A percentile compares a stretch with the other conserved stretches of the same genome.
phyloP scores from a whole-genome alignment of 192 early-diverging fungal genomes.

The Coemansia sp. region DNA sequence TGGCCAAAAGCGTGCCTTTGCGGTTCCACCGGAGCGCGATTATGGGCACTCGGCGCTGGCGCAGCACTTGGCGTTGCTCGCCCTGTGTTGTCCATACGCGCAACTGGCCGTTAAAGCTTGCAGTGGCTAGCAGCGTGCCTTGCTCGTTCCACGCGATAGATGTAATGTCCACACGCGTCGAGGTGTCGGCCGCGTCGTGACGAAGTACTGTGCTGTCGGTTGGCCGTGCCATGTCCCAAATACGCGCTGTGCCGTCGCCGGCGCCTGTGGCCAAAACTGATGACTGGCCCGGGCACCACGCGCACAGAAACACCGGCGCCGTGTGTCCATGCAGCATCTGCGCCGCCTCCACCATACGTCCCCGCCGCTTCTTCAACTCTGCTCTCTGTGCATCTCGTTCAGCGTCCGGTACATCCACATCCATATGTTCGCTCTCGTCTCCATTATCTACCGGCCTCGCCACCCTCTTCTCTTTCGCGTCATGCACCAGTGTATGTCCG shows the following conservation, averaged over 20 bases:
- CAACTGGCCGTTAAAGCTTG: conserved; percentile 80
- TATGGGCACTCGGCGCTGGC: conserved; percentile 76
- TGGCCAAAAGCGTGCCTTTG: conserved; percentile 70
- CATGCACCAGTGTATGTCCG: conserved; percentile 45
- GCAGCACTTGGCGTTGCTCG: conserved; percentile 60
- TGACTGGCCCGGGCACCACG: conserved; percentile 74
- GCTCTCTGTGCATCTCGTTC: conserved; percentile 16
- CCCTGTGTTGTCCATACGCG: conserved; percentile 76
- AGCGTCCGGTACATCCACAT: conserved; percentile 45
- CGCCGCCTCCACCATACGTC: conserved; percentile 38
- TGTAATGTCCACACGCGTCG: conserved; percentile 72
- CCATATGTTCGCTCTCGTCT: conserved; percentile 22
- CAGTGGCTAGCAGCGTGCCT: conserved; percentile 80
- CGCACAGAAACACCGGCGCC: conserved; percentile 70
- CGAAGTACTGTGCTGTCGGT: conserved; percentile 57
- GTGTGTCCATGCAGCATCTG: conserved; percentile 66
- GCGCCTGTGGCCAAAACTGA: conserved; percentile 68
- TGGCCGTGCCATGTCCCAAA: conserved; percentile 76
- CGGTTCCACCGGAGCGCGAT: conserved; percentile 86
- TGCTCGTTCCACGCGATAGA: conserved; percentile 81
- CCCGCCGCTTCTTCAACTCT: background rate
- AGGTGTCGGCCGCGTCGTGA: conserved; percentile 47
- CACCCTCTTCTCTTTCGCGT: conserved; percentile 18
- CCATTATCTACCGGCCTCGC: conserved; percentile 1
- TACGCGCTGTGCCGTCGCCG: conserved; percentile 79